A percentile compares a stretch with the other conserved stretches of the same genome.
phyloP scores from a whole-genome alignment of 78 protist genomes.

The Tieghemostelium lacteum region DNA sequence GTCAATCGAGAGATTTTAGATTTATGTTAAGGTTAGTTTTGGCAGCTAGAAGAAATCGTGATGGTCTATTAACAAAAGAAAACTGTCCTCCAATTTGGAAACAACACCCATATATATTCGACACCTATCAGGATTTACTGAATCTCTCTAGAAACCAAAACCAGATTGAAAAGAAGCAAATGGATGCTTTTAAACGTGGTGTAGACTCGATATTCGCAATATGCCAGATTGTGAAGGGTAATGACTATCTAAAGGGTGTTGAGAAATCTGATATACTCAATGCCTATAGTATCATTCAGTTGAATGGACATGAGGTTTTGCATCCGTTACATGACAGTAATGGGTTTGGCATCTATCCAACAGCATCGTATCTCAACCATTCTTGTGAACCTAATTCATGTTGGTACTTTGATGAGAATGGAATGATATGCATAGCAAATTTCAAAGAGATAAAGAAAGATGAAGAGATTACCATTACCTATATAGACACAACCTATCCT shows the following conservation, averaged over 20 bases:
- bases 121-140: background rate
- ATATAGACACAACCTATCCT: background rate
- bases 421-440: slow-evolving; percentile 22
- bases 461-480: slow-evolving; percentile 29
- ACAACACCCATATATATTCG: slow-evolving; percentile 16
- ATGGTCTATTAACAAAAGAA: background rate
- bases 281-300: slow-evolving; percentile 25
- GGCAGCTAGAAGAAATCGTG: background rate
- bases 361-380: slow-evolving; percentile 55
- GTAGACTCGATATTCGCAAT: background rate
- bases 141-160: background rate
- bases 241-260: background rate
- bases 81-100: background rate
- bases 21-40: slow-evolving; percentile 40
- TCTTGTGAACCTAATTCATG: slow-evolving; percentile 46
- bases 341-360: slow-evolving; percentile 58
- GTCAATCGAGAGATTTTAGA: slow-evolving; percentile 39
- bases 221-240: background rate
- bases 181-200: slow-evolving; percentile 26
- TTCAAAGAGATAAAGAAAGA: background rate
- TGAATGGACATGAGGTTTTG: slow-evolving; percentile 54
- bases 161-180: slow-evolving; percentile 7
- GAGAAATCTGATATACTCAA: slow-evolving; percentile 15
- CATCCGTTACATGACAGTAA: slow-evolving; percentile 17
- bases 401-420: slow-evolving; percentile 60